Evolutionary conservation across 441 rosid species (phyloP).

Genomic region (Jatropha multifida): DNA sequence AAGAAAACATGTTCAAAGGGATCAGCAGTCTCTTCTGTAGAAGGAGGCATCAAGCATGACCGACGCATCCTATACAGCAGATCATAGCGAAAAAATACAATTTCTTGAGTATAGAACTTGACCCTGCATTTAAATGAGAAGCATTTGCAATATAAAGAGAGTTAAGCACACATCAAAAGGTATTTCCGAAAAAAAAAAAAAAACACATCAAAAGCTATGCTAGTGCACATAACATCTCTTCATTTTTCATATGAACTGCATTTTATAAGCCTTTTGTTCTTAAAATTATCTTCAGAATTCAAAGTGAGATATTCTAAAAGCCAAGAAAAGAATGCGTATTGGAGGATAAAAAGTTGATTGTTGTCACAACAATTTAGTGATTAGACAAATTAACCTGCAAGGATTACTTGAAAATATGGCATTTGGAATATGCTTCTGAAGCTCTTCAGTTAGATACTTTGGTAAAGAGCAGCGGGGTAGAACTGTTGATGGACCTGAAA

Average conservation of each 20-base stretch:
- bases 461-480: slow-evolving; percentile 82
- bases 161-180: background rate
- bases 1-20: slow-evolving; percentile 75
- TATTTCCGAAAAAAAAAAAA: background rate
- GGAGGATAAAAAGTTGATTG: slow-evolving; percentile 9
- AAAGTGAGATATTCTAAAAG: slow-evolving; percentile 3
- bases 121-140: slow-evolving; percentile 50
- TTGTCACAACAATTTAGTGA: background rate
- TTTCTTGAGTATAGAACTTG: slow-evolving; percentile 88
- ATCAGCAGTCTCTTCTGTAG: slow-evolving; percentile 79
- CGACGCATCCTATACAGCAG: slow-evolving; percentile 91
- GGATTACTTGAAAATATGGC: slow-evolving; percentile 93
- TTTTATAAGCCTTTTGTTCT: background rate
- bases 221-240: background rate
- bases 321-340: background rate
- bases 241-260: slow-evolving; percentile 10
- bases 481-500: slow-evolving; percentile 83
- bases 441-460: slow-evolving; percentile 71
- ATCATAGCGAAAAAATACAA: slow-evolving; percentile 86
- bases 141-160: background rate
- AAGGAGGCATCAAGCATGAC: slow-evolving; percentile 89
- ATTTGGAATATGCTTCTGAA: slow-evolving; percentile 59
- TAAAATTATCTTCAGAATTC: background rate
- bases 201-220: background rate
- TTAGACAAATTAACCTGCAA: slow-evolving; percentile 64